These are phyloP conservation scores for Heritiera littoralis DNA, from an alignment of 345 rosid species.

Conservation along the genomic window DNA sequence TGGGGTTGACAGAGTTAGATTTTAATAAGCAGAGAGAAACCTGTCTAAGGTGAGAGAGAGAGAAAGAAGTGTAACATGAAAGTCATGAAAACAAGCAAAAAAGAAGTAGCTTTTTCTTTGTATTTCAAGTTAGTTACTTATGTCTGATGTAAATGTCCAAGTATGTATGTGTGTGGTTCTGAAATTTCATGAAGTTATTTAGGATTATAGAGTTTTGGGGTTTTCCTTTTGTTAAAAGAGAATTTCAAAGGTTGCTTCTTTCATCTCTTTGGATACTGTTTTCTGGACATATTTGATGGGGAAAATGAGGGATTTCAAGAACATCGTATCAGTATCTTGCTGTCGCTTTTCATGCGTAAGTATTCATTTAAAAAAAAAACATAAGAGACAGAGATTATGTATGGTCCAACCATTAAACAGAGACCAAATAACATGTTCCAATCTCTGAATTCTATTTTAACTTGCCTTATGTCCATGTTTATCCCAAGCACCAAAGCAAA, in stretches of 20 bases:
- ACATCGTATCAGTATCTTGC: too few species aligned
- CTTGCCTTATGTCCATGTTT: too few species aligned
- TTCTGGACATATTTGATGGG: neutral
- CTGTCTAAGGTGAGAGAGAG: neutral
- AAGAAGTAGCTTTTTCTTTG: neutral
- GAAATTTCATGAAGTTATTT: neutral
- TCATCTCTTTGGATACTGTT: slow-evolving; percentile 16
- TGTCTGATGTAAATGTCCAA: neutral
- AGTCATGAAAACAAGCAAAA: neutral
- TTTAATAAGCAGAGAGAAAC: slow-evolving; percentile 3
- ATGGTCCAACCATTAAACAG: too few species aligned
- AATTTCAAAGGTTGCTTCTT: neutral
- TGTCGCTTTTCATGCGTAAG: too few species aligned
- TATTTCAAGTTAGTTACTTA: neutral
- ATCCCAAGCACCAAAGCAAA: neutral
- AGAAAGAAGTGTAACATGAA: neutral
- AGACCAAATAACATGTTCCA: too few species aligned
- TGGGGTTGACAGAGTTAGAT: slow-evolving; percentile 48
- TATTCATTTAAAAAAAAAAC: too few species aligned
- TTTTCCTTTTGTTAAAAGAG: neutral
- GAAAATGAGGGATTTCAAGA: too few species aligned
- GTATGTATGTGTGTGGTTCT: neutral
- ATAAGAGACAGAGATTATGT: too few species aligned
- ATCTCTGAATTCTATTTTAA: too few species aligned
- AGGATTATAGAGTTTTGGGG: neutral